Conservation (phyloP, 2,329 filamentous ascomycete species). For the Paecilomyces formosus region DNA sequence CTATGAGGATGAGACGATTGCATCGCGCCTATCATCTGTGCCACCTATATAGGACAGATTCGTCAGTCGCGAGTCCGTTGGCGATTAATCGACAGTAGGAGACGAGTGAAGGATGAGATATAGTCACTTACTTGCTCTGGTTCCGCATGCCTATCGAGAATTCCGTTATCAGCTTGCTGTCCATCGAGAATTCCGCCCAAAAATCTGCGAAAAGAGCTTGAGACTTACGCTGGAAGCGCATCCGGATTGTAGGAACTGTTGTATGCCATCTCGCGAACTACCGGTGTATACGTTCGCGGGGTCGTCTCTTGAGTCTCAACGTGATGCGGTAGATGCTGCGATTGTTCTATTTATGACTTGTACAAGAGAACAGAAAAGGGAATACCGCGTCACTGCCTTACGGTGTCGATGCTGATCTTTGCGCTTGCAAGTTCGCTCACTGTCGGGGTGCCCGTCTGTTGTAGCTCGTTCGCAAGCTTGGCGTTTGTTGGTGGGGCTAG, state of each 20-base stretch:
- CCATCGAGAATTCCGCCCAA: neutral
- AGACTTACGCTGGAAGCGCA: constrained; percentile 76
- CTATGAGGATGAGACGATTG: constrained; percentile 20
- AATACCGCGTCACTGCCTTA: neutral
- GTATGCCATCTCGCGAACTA: constrained; percentile 66
- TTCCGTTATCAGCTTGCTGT: neutral
- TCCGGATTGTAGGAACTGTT: constrained; percentile 90
- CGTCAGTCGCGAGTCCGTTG: neutral
- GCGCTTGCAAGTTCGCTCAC: neutral
- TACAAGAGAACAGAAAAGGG: neutral
- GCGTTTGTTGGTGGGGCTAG: neutral
- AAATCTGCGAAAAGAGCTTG: constrained; percentile 9
- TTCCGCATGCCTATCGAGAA: constrained; percentile 57
- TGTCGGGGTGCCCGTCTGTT: neutral
- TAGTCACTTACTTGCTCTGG: constrained; percentile 55
- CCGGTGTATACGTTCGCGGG: neutral
- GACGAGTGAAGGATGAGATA: neutral
- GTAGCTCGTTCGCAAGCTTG: neutral
- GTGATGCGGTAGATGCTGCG: neutral
- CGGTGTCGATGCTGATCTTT: neutral
- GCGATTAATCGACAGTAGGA: constrained; percentile 5
- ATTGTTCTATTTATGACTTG: neutral
- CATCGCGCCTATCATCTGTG: constrained; percentile 36
- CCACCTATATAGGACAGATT: constrained; percentile 25
- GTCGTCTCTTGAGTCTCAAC: neutral